Evolutionary conservation across 192 early-diverging fungal genomes (phyloP).

Genomic region (Coemansia sp.): DNA sequence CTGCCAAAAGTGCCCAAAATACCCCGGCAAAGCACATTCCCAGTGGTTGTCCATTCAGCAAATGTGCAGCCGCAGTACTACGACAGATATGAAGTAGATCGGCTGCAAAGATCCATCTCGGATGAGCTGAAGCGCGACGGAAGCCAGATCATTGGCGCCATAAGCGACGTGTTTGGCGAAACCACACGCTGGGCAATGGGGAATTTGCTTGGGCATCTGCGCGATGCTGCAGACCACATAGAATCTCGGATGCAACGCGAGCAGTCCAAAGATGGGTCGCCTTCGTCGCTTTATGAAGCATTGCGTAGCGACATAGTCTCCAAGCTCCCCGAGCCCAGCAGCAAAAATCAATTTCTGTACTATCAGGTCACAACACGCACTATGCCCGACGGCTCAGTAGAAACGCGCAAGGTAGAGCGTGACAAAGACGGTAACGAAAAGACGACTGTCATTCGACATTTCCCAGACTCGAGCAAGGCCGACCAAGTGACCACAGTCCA

Average conservation of each 20-base stretch:
- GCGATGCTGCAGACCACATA: constrained; percentile 35
- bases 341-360: constrained; percentile 14
- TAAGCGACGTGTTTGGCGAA: constrained; percentile 40
- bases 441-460: constrained; percentile 32
- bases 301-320: constrained; percentile 22
- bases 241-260: constrained; percentile 28
- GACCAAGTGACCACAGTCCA: constrained; percentile 10
- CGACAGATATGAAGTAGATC: background rate
- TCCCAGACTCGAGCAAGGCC: constrained; percentile 4
- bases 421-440: constrained; percentile 24
- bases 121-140: constrained; percentile 17
- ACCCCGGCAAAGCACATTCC: constrained; percentile 18
- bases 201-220: constrained; percentile 37
- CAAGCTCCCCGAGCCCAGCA: constrained; percentile 26
- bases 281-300: constrained; percentile 20
- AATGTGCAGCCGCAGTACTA: background rate
- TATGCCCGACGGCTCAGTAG: constrained; percentile 46
- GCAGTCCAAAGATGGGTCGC: background rate
- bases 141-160: constrained; percentile 19
- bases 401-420: constrained; percentile 38
- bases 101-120: background rate
- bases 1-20: constrained; percentile 1
- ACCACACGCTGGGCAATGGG: constrained; percentile 45
- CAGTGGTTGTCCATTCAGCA: constrained; percentile 23
- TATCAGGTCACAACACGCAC: constrained; percentile 42